Percentiles rank a stretch among this genome's conserved stretches.
These are phyloP conservation scores for Fraxinus dipetala DNA, from an alignment of 305 asterid species.

Conservation along the genomic window DNA sequence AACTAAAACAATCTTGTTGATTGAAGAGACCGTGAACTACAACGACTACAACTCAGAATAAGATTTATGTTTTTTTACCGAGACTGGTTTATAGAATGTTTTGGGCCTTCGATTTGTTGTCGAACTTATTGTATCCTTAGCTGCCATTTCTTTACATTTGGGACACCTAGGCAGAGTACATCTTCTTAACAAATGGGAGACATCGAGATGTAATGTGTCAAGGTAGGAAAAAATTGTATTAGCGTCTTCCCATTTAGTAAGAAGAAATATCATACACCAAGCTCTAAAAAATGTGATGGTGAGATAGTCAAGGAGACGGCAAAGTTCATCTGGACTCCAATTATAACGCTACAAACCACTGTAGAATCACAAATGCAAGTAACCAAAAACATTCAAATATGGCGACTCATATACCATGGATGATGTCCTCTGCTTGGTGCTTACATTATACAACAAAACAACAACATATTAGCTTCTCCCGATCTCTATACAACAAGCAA, in stretches of 20 bases:
- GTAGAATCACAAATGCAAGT: background rate
- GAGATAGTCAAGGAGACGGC: background rate
- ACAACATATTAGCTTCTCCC: background rate
- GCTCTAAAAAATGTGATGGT: background rate
- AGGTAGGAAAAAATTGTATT: background rate
- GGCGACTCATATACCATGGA: background rate
- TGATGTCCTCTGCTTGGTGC: background rate
- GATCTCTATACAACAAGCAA: background rate
- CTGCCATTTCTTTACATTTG: too few relatives aligned
- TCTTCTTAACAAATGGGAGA: background rate
- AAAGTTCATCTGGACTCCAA: background rate
- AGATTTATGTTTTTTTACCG: background rate
- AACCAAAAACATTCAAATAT: background rate
- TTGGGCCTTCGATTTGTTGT: background rate
- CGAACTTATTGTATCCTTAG: too few relatives aligned
- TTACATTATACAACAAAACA: background rate
- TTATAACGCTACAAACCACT: background rate
- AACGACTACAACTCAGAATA: background rate
- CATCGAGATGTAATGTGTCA: background rate
- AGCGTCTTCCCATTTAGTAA: background rate
- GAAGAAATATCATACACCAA: background rate
- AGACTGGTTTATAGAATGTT: background rate
- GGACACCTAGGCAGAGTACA: background rate
- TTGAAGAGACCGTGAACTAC: background rate
- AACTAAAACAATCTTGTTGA: background rate